A percentile compares a stretch with the other conserved stretches of the same genome.
Evolutionary conservation across 352 stramenopile genomes (phyloP).

Genomic region (Pythium guiyangense): DNA sequence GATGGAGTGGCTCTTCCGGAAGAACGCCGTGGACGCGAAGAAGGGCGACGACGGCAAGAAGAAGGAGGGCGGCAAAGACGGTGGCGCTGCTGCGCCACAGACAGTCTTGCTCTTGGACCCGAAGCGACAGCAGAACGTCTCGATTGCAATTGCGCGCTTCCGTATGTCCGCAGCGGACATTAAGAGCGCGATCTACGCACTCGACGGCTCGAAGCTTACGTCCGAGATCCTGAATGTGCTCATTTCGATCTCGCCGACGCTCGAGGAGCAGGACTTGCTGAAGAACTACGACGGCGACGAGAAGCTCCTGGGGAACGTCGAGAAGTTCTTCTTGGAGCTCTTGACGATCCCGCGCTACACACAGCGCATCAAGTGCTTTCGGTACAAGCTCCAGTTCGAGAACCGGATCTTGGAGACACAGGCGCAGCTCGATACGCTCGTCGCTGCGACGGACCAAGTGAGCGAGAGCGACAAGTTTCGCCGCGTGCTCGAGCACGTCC

Average conservation of each 20-base stretch:
- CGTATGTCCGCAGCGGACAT: conserved; percentile 90
- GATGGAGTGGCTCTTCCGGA: conserved; percentile 89
- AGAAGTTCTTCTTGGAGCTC: conserved; percentile 87
- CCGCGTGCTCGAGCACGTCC: conserved; percentile 71
- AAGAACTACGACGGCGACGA: conserved; percentile 90
- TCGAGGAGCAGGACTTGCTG: conserved; percentile 88
- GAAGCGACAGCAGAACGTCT: conserved; percentile 97
- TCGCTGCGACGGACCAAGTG: conserved; percentile 80
- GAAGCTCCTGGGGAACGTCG: conserved; percentile 80
- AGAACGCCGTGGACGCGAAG: conserved; percentile 57
- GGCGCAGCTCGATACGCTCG: conserved; percentile 74
- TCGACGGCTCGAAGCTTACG: conserved; percentile 67
- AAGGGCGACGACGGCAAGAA: conserved; percentile 74
- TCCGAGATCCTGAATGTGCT: conserved; percentile 86
- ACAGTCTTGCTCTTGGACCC: conserved; percentile 91
- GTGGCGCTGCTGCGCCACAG: conserved; percentile 33
- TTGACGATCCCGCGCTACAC: conserved; percentile 85
- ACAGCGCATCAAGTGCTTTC: conserved; percentile 85
- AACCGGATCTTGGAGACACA: conserved; percentile 81
- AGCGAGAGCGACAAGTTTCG: conserved; percentile 77
- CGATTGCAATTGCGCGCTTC: conserved; percentile 95
- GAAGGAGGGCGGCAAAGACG: conserved; percentile 49
- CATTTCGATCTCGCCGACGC: conserved; percentile 83
- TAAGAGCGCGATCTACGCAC: conserved; percentile 77
- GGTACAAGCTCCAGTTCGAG: conserved; percentile 86